phyloP scores from a whole-genome alignment of 1,284 basidiomycete species.

The Microstroma glucosiphilum region DNA sequence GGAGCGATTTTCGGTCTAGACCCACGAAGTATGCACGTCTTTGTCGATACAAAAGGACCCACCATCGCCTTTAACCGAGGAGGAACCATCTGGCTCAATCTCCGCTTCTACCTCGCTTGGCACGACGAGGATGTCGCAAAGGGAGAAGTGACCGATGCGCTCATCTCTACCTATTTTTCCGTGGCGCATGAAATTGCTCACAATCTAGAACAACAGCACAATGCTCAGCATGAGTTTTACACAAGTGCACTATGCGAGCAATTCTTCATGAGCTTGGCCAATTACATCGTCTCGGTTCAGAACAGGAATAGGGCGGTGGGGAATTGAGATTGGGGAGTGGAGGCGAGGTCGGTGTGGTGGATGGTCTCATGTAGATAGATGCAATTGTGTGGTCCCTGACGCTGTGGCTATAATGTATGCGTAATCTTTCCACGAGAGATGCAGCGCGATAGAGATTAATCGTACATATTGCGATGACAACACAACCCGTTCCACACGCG shows the following conservation, averaged over 20 bases:
- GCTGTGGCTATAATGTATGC: too few species aligned
- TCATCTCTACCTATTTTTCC: slow-evolving; percentile 80
- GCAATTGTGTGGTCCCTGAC: too few species aligned
- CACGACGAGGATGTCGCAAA: slow-evolving; percentile 66
- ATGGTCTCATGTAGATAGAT: too few species aligned
- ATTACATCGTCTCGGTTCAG: slow-evolving; percentile 19
- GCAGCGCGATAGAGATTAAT: too few species aligned
- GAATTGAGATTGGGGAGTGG: too few species aligned
- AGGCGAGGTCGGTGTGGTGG: too few species aligned
- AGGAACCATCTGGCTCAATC: slow-evolving; percentile 81
- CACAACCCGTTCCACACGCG: too few species aligned
- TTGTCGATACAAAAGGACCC: slow-evolving; percentile 73
- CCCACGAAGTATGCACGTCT: slow-evolving; percentile 71
- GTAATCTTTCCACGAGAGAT: too few species aligned
- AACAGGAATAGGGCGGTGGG: too few species aligned
- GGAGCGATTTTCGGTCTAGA: slow-evolving; percentile 51
- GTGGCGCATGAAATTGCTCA: slow-evolving; percentile 79
- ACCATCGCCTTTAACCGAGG: slow-evolving; percentile 89
- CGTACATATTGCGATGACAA: too few species aligned
- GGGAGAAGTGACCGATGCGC: slow-evolving; percentile 63
- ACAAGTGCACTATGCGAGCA: slow-evolving; percentile 82
- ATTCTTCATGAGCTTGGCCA: slow-evolving; percentile 52
- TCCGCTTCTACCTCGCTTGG: slow-evolving; percentile 76
- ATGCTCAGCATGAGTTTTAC: slow-evolving; percentile 74
- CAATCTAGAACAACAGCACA: slow-evolving; percentile 68